phyloP scores from a whole-genome alignment of 495 filamentous ascomycete species.

The Hyaloscypha hepaticicola region DNA sequence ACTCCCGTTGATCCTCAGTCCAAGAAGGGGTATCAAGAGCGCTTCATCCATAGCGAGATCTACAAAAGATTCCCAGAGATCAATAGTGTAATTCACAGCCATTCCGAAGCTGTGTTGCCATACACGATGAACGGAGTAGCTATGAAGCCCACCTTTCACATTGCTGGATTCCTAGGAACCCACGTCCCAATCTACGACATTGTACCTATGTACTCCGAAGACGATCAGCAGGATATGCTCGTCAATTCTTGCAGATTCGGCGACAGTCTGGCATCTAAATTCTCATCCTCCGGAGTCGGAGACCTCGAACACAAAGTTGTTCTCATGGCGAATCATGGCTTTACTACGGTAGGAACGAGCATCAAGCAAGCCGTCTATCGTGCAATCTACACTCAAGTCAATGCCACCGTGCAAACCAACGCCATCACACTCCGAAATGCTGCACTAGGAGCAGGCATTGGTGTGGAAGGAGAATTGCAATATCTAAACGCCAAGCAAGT shows the following conservation, averaged over 20 bases:
- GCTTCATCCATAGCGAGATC: constrained; percentile 54
- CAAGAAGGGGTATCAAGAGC: constrained; percentile 41
- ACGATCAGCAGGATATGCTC: constrained; percentile 41
- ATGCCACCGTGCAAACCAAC: constrained; percentile 42
- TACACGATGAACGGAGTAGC: constrained; percentile 44
- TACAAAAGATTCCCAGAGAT: constrained; percentile 43
- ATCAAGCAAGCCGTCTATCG: constrained; percentile 43
- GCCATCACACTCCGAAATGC: constrained; percentile 30
- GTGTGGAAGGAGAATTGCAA: not conserved
- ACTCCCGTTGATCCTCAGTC: constrained; percentile 37
- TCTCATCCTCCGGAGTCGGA: constrained; percentile 5
- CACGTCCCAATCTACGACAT: constrained; percentile 39
- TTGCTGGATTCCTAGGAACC: constrained; percentile 45
- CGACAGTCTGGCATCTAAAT: constrained; percentile 30
- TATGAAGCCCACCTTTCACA: constrained; percentile 42
- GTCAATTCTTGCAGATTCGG: constrained; percentile 40
- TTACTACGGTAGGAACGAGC: constrained; percentile 38
- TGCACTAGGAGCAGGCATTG: constrained; percentile 3
- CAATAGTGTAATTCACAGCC: constrained; percentile 48
- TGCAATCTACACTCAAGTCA: constrained; percentile 47
- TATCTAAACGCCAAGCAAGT: constrained; percentile 37
- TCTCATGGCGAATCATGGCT: constrained; percentile 51
- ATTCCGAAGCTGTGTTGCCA: constrained; percentile 46
- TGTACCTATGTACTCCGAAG: constrained; percentile 26
- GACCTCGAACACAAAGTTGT: constrained; percentile 37